phyloP scores from a whole-genome alignment of 2,329 filamentous ascomycete species.

The Colletotrichum agaves region DNA sequence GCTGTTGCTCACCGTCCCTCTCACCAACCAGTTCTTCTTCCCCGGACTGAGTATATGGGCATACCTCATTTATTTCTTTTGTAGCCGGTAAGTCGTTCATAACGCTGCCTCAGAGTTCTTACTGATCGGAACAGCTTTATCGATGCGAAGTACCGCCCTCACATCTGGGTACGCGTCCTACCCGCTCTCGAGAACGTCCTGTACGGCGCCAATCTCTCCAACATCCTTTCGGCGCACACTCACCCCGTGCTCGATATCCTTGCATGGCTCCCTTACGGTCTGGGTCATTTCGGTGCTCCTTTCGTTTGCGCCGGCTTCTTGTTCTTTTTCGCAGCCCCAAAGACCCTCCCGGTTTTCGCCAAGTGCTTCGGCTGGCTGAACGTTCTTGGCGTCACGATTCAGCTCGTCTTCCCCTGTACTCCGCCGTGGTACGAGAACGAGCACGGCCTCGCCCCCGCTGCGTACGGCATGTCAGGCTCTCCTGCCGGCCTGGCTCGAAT shows the following conservation, averaged over 20 bases:
- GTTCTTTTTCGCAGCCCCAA: conserved; percentile 90
- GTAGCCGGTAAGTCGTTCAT: conserved; percentile 78
- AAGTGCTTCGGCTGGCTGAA: conserved; percentile 94
- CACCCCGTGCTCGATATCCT: conserved; percentile 85
- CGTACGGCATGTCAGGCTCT: conserved; percentile 90
- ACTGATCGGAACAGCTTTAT: conserved; percentile 74
- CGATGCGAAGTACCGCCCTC: conserved; percentile 85
- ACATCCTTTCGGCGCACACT: conserved; percentile 92
- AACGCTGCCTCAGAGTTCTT: background rate
- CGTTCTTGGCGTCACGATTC: conserved; percentile 85
- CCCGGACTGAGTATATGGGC: conserved; percentile 86
- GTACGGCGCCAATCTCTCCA: conserved; percentile 95
- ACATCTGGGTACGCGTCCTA: conserved; percentile 95
- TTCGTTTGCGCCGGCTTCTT: conserved; percentile 81
- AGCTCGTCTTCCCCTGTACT: conserved; percentile 91
- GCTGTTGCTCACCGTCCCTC: conserved; percentile 79
- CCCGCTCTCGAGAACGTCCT: conserved; percentile 96
- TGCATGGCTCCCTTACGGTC: conserved; percentile 93
- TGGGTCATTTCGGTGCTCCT: conserved; percentile 89
- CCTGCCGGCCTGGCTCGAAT: conserved; percentile 90
- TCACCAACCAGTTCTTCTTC: conserved; percentile 90
- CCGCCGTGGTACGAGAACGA: conserved; percentile 97
- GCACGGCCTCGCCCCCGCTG: conserved; percentile 89
- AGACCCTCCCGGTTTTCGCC: conserved; percentile 85
- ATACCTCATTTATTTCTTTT: conserved; percentile 92